Base-by-base conservation (phyloP, 805 yeast species). In the Candida piceae region DNA sequence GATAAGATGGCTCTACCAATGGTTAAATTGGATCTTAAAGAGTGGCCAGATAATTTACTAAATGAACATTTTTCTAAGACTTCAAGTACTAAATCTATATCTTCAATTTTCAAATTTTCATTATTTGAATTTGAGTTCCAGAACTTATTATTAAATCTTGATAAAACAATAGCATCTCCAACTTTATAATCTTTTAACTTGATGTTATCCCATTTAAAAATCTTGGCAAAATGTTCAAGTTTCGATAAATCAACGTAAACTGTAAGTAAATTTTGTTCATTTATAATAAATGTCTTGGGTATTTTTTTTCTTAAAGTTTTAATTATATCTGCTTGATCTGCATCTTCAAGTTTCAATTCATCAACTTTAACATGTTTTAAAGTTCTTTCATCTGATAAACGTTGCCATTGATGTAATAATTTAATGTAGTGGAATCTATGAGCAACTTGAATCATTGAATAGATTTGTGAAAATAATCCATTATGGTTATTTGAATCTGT, bases 141-240 rank as follows among this genome's bases (percentile, higher is more conserved):
- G 24, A 39, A 55, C 6, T 31, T 32, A 17, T 45, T 40, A 7
- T 42, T 49, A 40, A 54, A 69, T 44, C 69, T 69, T 22, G 67
- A 60, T 3, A 80, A 58, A 2, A 84, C 55, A 2, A 84, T 49
- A 0, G 75, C 63, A 52, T 82, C 85, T 5, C 89, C 90, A 2
- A 60, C 52, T 8, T 55, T 41, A 43, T 62, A 69, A 0, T 49
- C 37, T n/a, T 52, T 47, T 2, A 57, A 44, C 27, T 64, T 52
- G 4, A 59, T 8, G 21, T 63, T 52, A 11, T 62, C 60, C 74
- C 78, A 70, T 9, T 44, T 50, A 37, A 49, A 41, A 11, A 43
- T 29, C 29, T 62, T 50, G 1, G 36, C 34, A 8, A 52, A 31
- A 2, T 35, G 12, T 4, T 37, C 27, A 5, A 50, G 30, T 15